Percentiles rank a stretch among this genome's conserved stretches.
These are phyloP conservation scores for Saturnispora besseyi DNA, from an alignment of 805 yeast species.

Conservation along the genomic window DNA sequence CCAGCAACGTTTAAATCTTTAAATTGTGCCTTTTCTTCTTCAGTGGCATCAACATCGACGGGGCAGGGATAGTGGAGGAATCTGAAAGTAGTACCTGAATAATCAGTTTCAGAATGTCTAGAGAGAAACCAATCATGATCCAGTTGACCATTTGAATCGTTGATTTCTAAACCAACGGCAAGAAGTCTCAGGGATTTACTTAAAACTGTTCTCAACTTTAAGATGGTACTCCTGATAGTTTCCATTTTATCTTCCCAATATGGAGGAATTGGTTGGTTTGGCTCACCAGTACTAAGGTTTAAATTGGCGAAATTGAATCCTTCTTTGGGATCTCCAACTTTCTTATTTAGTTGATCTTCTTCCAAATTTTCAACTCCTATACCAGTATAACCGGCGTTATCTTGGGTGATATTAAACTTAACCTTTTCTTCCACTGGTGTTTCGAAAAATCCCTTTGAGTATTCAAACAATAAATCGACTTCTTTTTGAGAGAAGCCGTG, in stretches of 20 bases:
- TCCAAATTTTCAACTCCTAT: constrained; percentile 37
- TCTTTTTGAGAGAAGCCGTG: constrained; percentile 40
- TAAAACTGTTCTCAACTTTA: constrained; percentile 43
- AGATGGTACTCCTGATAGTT: constrained; percentile 30
- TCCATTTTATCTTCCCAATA: constrained; percentile 37
- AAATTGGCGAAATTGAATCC: constrained; percentile 56
- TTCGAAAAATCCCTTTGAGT: constrained; percentile 24
- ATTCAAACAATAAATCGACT: constrained; percentile 23
- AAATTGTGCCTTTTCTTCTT: constrained; percentile 39
- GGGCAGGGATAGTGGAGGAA: constrained; percentile 65
- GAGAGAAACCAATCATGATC: constrained; percentile 54
- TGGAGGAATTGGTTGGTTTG: constrained; percentile 39
- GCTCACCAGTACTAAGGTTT: constrained; percentile 40
- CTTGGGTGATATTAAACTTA: constrained; percentile 39
- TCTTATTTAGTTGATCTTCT: constrained; percentile 27
- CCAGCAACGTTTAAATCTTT: constrained; percentile 45
- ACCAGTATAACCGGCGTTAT: constrained; percentile 37
- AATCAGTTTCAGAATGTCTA: constrained; percentile 43
- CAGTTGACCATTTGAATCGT: constrained; percentile 34
- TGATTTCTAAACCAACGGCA: constrained; percentile 56
- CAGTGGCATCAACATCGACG: constrained; percentile 31
- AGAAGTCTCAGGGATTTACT: constrained; percentile 43
- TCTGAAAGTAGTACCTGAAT: constrained; percentile 59
- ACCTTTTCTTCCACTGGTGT: constrained; percentile 44
- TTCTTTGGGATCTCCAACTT: constrained; percentile 43